Evolutionary conservation across 164 flowering plant genomes (phyloP).

Genomic region (Platanus orientalis): DNA sequence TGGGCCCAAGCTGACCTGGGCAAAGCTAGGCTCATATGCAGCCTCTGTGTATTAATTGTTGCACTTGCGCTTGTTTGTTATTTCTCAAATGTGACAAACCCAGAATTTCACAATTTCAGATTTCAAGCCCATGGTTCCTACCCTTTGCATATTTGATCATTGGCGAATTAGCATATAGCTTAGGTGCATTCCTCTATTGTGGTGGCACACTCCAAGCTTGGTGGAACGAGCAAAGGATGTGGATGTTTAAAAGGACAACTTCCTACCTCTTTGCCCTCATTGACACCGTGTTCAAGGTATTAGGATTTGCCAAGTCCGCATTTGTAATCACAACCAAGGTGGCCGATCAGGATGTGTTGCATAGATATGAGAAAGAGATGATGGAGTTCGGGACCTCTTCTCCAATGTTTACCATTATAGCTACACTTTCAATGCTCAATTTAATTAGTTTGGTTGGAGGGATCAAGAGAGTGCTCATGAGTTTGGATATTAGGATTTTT

Average conservation of each 20-base stretch:
- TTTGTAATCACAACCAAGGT: slow-evolving; percentile 29
- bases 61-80: no score
- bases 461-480: slow-evolving; percentile 13
- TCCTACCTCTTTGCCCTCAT: slow-evolving; percentile 23
- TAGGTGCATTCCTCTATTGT: slow-evolving; percentile 35
- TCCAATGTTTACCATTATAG: slow-evolving; percentile 30
- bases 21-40: no score
- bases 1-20: no score
- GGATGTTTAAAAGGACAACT: slow-evolving; percentile 20
- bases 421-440: slow-evolving; percentile 23
- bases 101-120: slow-evolving; percentile 20
- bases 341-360: slow-evolving; percentile 21
- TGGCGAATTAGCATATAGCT: slow-evolving; percentile 24
- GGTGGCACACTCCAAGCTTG: slow-evolving; percentile 44
- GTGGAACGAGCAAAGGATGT: slow-evolving; percentile 34
- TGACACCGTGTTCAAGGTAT: slow-evolving; percentile 13
- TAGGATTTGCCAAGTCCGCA: slow-evolving; percentile 18
- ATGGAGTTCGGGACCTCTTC: slow-evolving; percentile 36
- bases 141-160: slow-evolving; percentile 53
- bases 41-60: no score
- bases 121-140: slow-evolving; percentile 61
- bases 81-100: no score
- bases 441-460: slow-evolving; percentile 17
- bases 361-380: slow-evolving; percentile 30
- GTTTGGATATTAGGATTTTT: not conserved